A percentile compares a stretch with the other conserved stretches of the same genome.
Conservation (phyloP, 495 filamentous ascomycete genomes). For the Trichoderma orchidacearum region DNA sequence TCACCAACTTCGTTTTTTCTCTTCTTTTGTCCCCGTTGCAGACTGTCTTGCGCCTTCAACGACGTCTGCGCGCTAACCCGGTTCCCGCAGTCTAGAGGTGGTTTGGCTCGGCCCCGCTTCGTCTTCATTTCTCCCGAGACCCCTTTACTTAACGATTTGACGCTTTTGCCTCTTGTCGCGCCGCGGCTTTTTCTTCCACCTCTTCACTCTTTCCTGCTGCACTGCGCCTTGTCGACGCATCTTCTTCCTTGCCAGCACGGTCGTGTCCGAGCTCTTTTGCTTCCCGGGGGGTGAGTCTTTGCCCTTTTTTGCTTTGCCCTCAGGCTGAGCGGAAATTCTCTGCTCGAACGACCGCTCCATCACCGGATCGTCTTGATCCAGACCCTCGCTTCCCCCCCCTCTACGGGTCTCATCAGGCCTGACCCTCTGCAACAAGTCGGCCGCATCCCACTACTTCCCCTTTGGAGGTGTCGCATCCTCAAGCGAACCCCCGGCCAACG, state of each 20-base stretch:
- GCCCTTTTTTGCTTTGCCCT: not conserved
- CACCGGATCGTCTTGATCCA: not conserved
- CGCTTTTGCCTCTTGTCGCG: not conserved
- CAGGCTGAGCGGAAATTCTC: not conserved
- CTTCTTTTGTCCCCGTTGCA: no score
- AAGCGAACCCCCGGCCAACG: not conserved
- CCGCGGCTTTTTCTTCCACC: not conserved
- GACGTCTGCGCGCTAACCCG: not conserved
- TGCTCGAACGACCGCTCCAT: not conserved
- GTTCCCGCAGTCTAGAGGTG: not conserved
- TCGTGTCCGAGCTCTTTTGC: not conserved
- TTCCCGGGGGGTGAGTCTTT: not conserved
- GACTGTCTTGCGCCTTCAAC: no score
- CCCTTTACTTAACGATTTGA: not conserved
- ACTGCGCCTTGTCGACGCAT: not conserved
- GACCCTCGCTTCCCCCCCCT: not conserved
- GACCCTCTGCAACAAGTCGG: not conserved
- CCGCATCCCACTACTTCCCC: not conserved
- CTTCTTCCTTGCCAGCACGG: not conserved
- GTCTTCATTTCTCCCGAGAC: conserved; percentile 1
- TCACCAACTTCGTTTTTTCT: not conserved
- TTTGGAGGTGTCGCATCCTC: not conserved
- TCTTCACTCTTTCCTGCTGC: not conserved
- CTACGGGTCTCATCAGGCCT: not conserved
- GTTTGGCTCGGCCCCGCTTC: not conserved